Conservation (phyloP, 2,329 filamentous ascomycete species). For the Emmonsiellopsis sp. region DNA sequence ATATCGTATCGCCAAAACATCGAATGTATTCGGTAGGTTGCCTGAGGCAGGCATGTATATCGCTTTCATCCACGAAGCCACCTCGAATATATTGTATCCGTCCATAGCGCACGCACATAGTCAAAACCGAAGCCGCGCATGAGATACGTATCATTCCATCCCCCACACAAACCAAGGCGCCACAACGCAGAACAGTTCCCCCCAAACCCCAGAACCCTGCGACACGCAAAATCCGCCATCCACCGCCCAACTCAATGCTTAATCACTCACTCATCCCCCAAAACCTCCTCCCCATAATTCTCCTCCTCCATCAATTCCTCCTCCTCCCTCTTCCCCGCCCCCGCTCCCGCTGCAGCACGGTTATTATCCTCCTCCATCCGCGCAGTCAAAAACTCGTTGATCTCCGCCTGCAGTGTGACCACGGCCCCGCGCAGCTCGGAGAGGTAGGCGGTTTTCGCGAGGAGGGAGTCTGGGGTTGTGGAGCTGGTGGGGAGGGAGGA, state of each 20-base stretch:
- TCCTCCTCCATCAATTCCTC: slow-evolving; percentile 39
- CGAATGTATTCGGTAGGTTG: too few species aligned
- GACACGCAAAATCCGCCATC: not conserved
- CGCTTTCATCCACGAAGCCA: too few species aligned
- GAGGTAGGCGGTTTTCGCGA: slow-evolving; percentile 47
- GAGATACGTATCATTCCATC: not conserved
- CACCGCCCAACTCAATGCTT: not conserved
- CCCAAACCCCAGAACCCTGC: too few species aligned
- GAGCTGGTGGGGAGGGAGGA: slow-evolving; percentile 12
- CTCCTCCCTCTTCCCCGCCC: slow-evolving; percentile 22
- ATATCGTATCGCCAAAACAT: not conserved
- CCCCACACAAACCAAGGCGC: not conserved
- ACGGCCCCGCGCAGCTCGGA: slow-evolving; percentile 41
- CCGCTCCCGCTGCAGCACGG: slow-evolving; percentile 22
- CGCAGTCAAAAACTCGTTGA: slow-evolving; percentile 52
- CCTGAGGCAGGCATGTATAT: too few species aligned
- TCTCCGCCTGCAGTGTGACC: slow-evolving; percentile 45
- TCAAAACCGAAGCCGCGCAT: too few species aligned
- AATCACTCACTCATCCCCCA: slow-evolving; percentile 51
- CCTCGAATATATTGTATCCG: too few species aligned
- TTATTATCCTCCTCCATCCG: slow-evolving; percentile 55
- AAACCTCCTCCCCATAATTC: slow-evolving; percentile 75
- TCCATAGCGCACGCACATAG: too few species aligned
- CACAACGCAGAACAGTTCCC: not conserved
- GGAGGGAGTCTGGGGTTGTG: slow-evolving; percentile 12